Evolutionary conservation across 2,329 filamentous ascomycete genomes (phyloP).

Genomic region (Xylariaceae sp.): DNA sequence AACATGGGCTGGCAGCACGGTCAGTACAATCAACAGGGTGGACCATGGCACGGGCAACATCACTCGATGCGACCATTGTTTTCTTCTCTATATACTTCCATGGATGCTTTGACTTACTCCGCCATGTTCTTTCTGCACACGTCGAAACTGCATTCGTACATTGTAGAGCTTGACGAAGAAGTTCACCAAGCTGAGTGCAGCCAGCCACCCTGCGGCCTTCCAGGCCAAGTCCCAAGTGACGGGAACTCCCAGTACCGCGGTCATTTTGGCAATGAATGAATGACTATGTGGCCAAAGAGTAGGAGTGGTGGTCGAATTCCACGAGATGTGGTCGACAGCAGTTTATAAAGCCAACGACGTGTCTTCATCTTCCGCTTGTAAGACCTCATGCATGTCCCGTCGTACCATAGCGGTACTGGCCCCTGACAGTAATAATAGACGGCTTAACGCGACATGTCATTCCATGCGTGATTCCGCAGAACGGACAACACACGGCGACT

Average conservation of each 20-base stretch:
- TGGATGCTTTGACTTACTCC: slow-evolving; percentile 21
- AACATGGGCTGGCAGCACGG: slow-evolving; percentile 25
- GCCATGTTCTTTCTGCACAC: slow-evolving; percentile 22
- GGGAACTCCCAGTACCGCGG: not conserved
- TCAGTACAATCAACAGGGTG: slow-evolving; percentile 21
- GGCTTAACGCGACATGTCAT: not conserved
- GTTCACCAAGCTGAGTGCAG: slow-evolving; percentile 12
- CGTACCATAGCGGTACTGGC: no score
- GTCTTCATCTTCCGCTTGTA: not conserved
- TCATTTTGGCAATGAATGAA: not conserved
- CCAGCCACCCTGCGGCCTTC: slow-evolving; percentile 15
- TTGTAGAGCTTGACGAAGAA: slow-evolving; percentile 29
- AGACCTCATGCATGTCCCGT: no score
- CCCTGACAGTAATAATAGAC: not conserved
- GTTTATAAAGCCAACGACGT: not conserved
- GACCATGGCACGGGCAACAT: slow-evolving; percentile 2
- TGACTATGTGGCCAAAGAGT: not conserved
- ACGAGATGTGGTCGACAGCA: not conserved
- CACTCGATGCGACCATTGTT: not conserved
- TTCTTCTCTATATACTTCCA: not conserved
- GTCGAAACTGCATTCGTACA: slow-evolving; percentile 24
- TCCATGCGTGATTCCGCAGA: not conserved
- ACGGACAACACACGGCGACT: not conserved
- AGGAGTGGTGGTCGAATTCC: not conserved
- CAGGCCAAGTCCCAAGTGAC: not conserved